Evolutionary conservation across 257 asterid genomes (phyloP).

Genomic region (Nicotiana noctiflora): DNA sequence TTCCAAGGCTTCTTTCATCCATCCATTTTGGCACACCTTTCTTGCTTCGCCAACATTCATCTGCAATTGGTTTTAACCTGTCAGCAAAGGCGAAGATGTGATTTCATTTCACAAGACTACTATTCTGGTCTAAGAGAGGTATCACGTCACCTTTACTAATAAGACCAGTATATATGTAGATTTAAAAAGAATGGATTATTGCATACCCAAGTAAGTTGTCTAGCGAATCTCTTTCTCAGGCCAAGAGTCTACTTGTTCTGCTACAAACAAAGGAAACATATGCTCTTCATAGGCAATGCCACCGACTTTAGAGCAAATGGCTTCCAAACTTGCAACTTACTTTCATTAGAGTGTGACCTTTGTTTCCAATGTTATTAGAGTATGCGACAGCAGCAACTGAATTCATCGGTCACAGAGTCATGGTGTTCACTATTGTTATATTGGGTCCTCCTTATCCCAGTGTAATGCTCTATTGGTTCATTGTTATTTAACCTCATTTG

Average conservation of each 20-base stretch:
- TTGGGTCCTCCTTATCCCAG: background rate
- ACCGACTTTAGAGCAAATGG: slow-evolving; percentile 1
- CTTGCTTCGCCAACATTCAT: no score
- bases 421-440: background rate
- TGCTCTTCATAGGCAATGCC: slow-evolving; percentile 46
- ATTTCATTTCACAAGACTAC: no score
- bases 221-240: background rate
- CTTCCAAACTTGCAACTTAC: no score
- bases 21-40: no score
- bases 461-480: background rate
- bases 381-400: background rate
- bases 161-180: no score
- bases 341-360: no score
- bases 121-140: background rate
- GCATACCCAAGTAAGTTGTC: background rate
- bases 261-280: slow-evolving; percentile 74
- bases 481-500: no score
- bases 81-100: no score
- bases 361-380: no score
- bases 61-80: no score
- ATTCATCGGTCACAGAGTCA: background rate
- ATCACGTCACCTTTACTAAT: background rate
- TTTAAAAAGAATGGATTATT: no score
- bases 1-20: no score
- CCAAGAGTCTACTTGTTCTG: slow-evolving; percentile 51